Evolutionary conservation across 805 yeast genomes (phyloP), one percentile per base, ranked within the genome.

Genomic region (Kurtzmaniella cleridarum): DNA sequence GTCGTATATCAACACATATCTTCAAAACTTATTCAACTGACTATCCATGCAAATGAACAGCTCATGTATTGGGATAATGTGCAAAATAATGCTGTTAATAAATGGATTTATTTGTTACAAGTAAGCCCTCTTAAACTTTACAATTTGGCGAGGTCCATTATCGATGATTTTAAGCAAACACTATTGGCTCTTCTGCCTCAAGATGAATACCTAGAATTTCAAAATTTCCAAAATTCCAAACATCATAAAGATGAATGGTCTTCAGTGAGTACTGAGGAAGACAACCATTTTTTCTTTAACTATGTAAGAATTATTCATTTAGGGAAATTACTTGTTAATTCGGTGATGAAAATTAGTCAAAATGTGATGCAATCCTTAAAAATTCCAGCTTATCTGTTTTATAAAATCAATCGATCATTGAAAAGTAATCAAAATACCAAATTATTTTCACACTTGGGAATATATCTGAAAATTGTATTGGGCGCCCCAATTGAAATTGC

Each of bases 51-150:
- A 31, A 62, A 64, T 39, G 50, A 54, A 27, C 60, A 67, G 34
- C 43, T 60, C 43, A 48, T 52, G 3, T 68, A 66, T 44, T 68
- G 73, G 73, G 48, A 52, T 10, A 50, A 47, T 10, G 35, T 68
- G 30, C 47, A 47, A 26, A 40, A 46, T 26, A 61, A 68, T 5
- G 32, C 49, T 7, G 38, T 47, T 33, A 43, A 48, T 32, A 65
- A 64, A 42, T 20, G 52, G 18, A 34, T 60, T 10, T 68, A 62
- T 45, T 60, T 60, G 8, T 41, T 66, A 2, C 73, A 68, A 40
- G 55, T 60, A 5, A 39, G 54, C 8, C 74, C 74, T 1, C 31
- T 47, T n/a, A 53, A 53, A 30, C 12, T 54, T 5, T 53, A 44
- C 36, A 41, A 43, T n/a, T 50, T 55, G 18, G 41, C 39, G n/a